Conservation (phyloP, 371 early-diverging fungal species). For the Mucor velutinosus region DNA sequence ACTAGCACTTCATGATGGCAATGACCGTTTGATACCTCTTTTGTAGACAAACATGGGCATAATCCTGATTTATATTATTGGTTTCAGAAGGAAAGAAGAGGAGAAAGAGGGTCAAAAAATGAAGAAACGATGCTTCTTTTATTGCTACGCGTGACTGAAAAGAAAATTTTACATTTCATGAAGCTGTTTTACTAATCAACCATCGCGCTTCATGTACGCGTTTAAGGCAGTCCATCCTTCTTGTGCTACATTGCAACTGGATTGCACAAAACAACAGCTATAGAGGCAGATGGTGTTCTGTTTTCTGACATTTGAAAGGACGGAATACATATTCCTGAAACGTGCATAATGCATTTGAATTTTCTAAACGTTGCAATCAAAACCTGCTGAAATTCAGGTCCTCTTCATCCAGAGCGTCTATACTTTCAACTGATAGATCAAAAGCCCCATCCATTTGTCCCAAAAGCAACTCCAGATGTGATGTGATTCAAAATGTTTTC, state of each 20-base stretch:
- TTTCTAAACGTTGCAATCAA: not conserved
- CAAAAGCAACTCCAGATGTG: too few species aligned
- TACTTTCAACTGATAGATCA: too few species aligned
- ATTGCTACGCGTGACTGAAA: not conserved
- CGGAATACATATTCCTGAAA: not conserved
- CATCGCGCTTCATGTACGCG: conserved; percentile 8
- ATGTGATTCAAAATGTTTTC: not conserved
- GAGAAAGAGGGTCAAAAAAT: not conserved
- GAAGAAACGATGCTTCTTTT: not conserved
- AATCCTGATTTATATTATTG: not conserved
- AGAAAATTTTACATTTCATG: not conserved
- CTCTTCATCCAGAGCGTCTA: not conserved
- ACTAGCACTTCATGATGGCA: not conserved
- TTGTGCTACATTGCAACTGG: not conserved
- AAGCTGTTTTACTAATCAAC: not conserved
- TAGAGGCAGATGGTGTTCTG: not conserved
- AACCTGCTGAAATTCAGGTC: not conserved
- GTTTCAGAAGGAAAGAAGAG: conserved; percentile 5
- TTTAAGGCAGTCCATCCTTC: not conserved
- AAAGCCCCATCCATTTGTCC: too few species aligned
- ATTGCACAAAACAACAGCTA: not conserved
- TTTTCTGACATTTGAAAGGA: not conserved
- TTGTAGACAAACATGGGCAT: conserved; percentile 75
- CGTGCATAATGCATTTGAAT: not conserved
- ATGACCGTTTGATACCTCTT: conserved; percentile 52